Base-by-base conservation (phyloP, 257 asterid genomes). In the Penstemon newberryi region DNA sequence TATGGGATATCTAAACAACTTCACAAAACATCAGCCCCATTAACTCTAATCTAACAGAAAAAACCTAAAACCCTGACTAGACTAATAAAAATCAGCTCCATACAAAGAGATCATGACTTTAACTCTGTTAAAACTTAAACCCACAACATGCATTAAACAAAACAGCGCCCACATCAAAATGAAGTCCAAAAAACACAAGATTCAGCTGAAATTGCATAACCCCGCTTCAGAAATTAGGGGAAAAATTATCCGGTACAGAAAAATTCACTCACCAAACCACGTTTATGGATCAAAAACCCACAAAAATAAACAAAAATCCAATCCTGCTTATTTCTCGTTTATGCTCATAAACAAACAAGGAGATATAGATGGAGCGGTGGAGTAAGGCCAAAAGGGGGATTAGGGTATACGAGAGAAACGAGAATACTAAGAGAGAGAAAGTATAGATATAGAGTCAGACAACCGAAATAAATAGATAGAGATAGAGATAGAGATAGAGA, bases 121-220 rank as follows among this genome's bases (percentile, higher is more conserved):
- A 63, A 65, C 67, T 52, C 56, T 60, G 51, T 45, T 18, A 38
- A 47, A 18, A 37, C 66, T 55, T 9, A 76, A 75, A 70, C 72
- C 71, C 80, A 53, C 51, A 65, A 7, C 63, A 70, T 65, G 56
- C 69, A 57, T 65, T 39, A 63, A 79, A 77, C 60, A 67, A 73
- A 82, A 70, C 63, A 73, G 65, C 12, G 56, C 78, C 83, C 83
- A 76, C 70, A 68, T 59, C 45, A 71, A 57, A 71, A 65, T 59
- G 57, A 73, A 63, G 67, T 65, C 54, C 33, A 74, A 62, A 65
- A 65, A 51, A 75, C 71, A 66, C 66, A 25, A 73, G 69, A 84
- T 83, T 71, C 72, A 85, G 86, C 89, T 81, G 70, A 75, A 76
- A 78, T 80, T 70, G 73, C 79, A 81, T 67, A 13, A 63, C 65